Evolutionary conservation across 2,329 filamentous ascomycete genomes (phyloP), one percentile per base, ranked within the genome.

Genomic region (Sporothrix humicola): DNA sequence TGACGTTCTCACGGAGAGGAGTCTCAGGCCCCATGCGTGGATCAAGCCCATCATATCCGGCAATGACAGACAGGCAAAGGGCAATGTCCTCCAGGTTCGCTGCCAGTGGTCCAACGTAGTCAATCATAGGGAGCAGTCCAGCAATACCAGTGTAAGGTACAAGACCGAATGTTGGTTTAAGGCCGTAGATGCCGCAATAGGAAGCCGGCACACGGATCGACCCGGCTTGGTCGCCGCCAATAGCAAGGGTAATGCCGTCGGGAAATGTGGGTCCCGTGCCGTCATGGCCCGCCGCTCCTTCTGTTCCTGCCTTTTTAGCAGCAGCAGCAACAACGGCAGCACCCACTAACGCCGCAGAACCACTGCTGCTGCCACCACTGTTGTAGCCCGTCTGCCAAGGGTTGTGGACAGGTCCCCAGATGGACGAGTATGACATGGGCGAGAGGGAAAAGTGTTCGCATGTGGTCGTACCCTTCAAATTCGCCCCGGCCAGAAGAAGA

Each of bases 321-420:
- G 80, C n/a, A 81, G 72, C 8, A 83, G 73, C 0, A 79, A 54
- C 52, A 20, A 54, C 52, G n/a, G 52, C 17, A 20, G 52, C 81
- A 0, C 86, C 61, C 37, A 65, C 37, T 1, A 65, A 9, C 3
- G 61, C 37, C n/a, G 61, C 92, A 5, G 89, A 90, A 1, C 93
- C 93, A 3, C 91, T 92, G 0, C 92, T 94, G 6, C 90, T 93
- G 8, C 93, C 93, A 63, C 93, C 92, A 2, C 90, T 89, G 79
- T 95, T 95, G 82, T 93, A 95, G 2, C 84, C 80, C 0, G 83
- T 80, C 79, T 94, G 93, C 81, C 93, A 90, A 0, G 93, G 93
- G 78, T 96, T 96, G 26, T 86, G 84, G 0, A 87, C 88, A 2
- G 90, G 89, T 75, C 94, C 94, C 81, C 92, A 92, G 78, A 92